Evolutionary conservation across 495 filamentous ascomycete species (phyloP).

Genomic region (Delitschia confertaspora): DNA sequence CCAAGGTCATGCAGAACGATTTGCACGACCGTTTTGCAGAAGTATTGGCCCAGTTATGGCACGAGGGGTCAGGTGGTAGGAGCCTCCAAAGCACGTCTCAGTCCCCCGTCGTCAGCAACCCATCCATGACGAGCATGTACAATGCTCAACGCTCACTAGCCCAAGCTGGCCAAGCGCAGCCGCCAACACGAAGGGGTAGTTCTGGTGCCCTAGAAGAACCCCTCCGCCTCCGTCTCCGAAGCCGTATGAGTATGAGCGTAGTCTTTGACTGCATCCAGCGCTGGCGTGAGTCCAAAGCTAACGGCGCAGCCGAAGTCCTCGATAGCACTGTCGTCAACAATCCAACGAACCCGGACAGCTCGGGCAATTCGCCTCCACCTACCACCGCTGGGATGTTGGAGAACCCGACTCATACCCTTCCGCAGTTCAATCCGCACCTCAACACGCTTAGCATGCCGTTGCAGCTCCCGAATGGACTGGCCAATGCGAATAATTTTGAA

Average conservation of each 20-base stretch:
- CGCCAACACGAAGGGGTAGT: slow-evolving; percentile 11
- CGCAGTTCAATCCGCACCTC: slow-evolving; percentile 38
- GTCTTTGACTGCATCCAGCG: slow-evolving; percentile 90
- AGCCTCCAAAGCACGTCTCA: slow-evolving; percentile 32
- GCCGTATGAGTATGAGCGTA: slow-evolving; percentile 85
- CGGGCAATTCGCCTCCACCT: slow-evolving; percentile 45
- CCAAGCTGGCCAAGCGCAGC: slow-evolving; percentile 5
- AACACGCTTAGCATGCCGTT: slow-evolving; percentile 34
- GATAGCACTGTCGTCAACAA: slow-evolving; percentile 71
- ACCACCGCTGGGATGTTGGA: slow-evolving; percentile 10
- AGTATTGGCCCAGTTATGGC: slow-evolving; percentile 88
- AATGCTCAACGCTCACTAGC: too few relatives aligned
- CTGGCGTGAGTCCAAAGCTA: slow-evolving; percentile 78
- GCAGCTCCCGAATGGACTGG: slow-evolving; percentile 35
- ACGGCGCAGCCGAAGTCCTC: slow-evolving; percentile 58
- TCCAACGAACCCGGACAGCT: slow-evolving; percentile 74
- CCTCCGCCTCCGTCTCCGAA: slow-evolving; percentile 75
- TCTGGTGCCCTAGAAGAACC: slow-evolving; percentile 53
- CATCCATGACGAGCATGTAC: slow-evolving; percentile 17
- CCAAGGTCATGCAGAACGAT: slow-evolving; percentile 76
- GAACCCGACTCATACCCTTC: slow-evolving; percentile 22
- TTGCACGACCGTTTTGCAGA: slow-evolving; percentile 78
- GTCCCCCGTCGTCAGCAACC: slow-evolving; percentile 18
- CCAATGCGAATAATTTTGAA: slow-evolving; percentile 62
- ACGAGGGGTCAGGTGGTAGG: slow-evolving; percentile 52